phyloP scores from a whole-genome alignment of 2,329 filamentous ascomycete species.

The Fusarium pseudocircinatum region DNA sequence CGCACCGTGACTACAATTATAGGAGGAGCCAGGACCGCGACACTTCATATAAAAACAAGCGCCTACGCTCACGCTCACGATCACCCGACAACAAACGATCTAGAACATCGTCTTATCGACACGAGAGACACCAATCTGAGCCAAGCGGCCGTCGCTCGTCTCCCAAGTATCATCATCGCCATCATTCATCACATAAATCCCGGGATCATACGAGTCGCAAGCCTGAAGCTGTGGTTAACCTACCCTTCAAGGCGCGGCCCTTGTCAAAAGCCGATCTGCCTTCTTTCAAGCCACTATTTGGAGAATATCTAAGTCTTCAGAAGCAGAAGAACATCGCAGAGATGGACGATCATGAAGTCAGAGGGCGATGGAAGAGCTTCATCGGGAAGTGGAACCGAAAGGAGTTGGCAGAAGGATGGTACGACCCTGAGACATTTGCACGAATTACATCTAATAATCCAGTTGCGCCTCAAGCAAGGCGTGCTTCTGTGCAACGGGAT shows the following conservation, averaged over 20 bases:
- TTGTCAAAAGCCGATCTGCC: slow-evolving; percentile 76
- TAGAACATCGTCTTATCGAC: slow-evolving; percentile 28
- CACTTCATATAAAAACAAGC: slow-evolving; percentile 18
- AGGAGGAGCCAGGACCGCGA: slow-evolving; percentile 31
- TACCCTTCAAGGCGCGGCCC: slow-evolving; percentile 73
- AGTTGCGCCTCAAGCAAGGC: slow-evolving; percentile 2
- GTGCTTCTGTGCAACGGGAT: slow-evolving; percentile 17
- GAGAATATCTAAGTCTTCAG: slow-evolving; percentile 87
- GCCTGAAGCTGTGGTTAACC: slow-evolving; percentile 32
- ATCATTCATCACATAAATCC: slow-evolving; percentile 41
- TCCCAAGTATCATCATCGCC: slow-evolving; percentile 23
- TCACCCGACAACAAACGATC: slow-evolving; percentile 34
- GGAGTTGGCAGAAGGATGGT: slow-evolving; percentile 91
- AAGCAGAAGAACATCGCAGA: slow-evolving; percentile 77
- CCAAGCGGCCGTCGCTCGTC: slow-evolving; percentile 23
- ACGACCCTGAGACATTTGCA: slow-evolving; percentile 78
- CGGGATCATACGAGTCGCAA: slow-evolving; percentile 28
- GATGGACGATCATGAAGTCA: slow-evolving; percentile 78
- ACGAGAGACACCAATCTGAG: slow-evolving; percentile 24
- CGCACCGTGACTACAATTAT: slow-evolving; percentile 33
- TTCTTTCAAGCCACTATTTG: slow-evolving; percentile 76
- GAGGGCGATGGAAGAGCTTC: slow-evolving; percentile 94
- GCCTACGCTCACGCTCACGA: slow-evolving; percentile 40
- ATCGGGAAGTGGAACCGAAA: slow-evolving; percentile 89
- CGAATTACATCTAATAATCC: slow-evolving; percentile 47